phyloP scores from a whole-genome alignment of 2,329 filamentous ascomycete genomes.

The Pseudogymnoascus sp. region DNA sequence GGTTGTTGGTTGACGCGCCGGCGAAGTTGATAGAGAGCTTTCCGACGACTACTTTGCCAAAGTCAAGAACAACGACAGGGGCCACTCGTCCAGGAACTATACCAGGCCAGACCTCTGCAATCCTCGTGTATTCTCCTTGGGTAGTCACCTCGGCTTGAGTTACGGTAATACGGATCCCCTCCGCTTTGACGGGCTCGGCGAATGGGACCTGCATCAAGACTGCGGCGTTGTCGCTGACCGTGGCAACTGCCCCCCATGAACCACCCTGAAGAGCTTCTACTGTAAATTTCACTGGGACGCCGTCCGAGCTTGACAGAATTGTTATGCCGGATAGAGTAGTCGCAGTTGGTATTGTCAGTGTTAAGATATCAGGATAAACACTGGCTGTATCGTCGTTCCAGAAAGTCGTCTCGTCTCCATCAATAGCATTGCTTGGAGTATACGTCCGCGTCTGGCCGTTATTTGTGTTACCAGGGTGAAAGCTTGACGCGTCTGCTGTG shows the following conservation, averaged over 20 bases:
- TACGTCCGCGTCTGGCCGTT: background rate
- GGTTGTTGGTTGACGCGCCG: constrained; percentile 24
- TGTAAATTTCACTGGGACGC: background rate
- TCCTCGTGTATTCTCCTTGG: background rate
- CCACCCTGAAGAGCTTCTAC: constrained; percentile 1
- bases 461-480: background rate
- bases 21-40: constrained; percentile 37
- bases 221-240: background rate
- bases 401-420: background rate
- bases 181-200: background rate
- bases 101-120: constrained; percentile 5
- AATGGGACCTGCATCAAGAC: background rate
- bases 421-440: background rate
- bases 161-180: background rate
- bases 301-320: background rate
- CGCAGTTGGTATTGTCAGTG: background rate
- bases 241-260: background rate
- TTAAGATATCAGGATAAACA: background rate
- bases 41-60: constrained; percentile 42
- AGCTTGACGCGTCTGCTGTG: constrained; percentile 5
- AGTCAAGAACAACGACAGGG: constrained; percentile 41
- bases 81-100: constrained; percentile 8
- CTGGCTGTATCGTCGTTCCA: constrained; percentile 1
- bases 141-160: background rate
- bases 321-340: background rate